Conservation (phyloP, 306 rosid species). For the Begonia fuchsioides region DNA sequence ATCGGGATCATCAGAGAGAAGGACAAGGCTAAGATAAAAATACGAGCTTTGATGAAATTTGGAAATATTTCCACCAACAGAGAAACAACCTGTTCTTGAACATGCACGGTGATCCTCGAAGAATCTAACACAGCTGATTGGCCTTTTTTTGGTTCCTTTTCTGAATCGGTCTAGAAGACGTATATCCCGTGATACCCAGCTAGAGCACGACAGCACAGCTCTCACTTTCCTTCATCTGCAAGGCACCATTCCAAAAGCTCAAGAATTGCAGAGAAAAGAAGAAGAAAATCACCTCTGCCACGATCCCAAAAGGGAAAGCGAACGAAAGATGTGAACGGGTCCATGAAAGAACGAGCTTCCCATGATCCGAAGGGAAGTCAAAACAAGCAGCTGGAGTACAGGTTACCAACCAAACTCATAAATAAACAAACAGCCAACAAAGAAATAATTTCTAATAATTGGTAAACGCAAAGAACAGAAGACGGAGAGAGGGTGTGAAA, state of each 20-base stretch:
- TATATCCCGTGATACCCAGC: too few relatives aligned
- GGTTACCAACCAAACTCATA: constrained; percentile 29
- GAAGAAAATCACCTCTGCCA: background rate
- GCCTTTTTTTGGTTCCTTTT: too few relatives aligned
- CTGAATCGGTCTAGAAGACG: too few relatives aligned
- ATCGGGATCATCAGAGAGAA: constrained; percentile 1
- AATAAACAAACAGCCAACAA: background rate
- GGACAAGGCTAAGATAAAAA: constrained; percentile 1
- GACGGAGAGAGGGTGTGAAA: background rate
- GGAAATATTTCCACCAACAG: too few relatives aligned
- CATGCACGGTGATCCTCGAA: too few relatives aligned
- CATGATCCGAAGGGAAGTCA: constrained; percentile 33
- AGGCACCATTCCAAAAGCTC: too few relatives aligned
- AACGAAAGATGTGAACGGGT: background rate
- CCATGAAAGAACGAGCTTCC: constrained; percentile 14
- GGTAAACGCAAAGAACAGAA: background rate
- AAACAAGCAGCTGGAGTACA: constrained; percentile 31
- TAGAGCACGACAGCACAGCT: too few relatives aligned
- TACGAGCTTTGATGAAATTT: too few relatives aligned
- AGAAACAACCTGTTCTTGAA: too few relatives aligned
- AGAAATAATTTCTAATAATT: background rate
- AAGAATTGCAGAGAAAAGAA: too few relatives aligned
- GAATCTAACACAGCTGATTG: too few relatives aligned
- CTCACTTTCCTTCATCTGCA: too few relatives aligned
- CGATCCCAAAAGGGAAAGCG: constrained; percentile 8